Evolutionary conservation across 495 filamentous ascomycete species (phyloP), one percentile per base, ranked within the genome.

Genomic region (Trypethelium eluteriae): DNA sequence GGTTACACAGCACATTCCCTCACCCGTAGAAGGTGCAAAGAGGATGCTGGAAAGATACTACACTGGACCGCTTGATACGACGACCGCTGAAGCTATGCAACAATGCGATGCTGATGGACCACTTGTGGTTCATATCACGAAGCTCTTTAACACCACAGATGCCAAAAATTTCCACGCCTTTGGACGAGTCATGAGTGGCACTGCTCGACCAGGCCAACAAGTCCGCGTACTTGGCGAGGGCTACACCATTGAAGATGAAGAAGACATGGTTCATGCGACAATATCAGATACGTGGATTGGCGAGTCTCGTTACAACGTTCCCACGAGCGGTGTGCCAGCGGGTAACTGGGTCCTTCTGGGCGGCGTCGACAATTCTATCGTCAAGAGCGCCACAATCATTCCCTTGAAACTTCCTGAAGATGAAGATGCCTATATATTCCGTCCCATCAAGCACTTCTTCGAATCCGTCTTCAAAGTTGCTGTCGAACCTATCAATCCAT

Each of bases 401-500:
- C 86, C 91, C 18, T 85, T 84, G 47, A 88, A 86, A 69, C 81
- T 96, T 39, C 86, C 90, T 35, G 87, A 95, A 66, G 82, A 93
- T 56, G 92, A 96, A 75, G 94, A 96, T 64, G 90, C 92, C 2
- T 92, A 94, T 74, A 92, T 98, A 67, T 98, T 98, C 84, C 87
- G 86, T 66, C 94, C 94, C 2, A 83, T 98, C 69, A 84, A 88
- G 11, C 94, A 98, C 78, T 93, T 98, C 79, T 98, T 92, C 53
- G 92, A 98, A 75, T 96, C 93, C 2, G 93, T 98, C 11, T 91
- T 98, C 75, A 98, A 98, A 79, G 90, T 98, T 57, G 94, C 94
- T 0, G 92, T 98, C 38, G 94, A 98, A 75, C 95, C 94, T 6
- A 95, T 98, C 76, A 98, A 98, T 73, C 94, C 94, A 4, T 97